A percentile compares a stretch with the other conserved stretches of the same genome.
Evolutionary conservation across 805 yeast species (phyloP).

Genomic region (Candida mattraensis): DNA sequence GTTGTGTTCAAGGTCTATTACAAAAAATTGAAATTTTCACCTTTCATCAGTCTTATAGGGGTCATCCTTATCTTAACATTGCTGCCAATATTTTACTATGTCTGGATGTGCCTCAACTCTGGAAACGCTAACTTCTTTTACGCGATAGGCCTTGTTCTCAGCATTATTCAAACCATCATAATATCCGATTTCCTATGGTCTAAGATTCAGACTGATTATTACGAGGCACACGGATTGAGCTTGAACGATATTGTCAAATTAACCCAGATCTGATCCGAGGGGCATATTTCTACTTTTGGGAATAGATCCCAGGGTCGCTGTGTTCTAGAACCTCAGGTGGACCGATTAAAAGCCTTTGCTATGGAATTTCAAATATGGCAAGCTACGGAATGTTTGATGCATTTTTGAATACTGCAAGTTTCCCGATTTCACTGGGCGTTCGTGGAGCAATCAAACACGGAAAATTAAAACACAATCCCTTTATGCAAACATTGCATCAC

Average conservation of each 20-base stretch:
- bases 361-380: too few species aligned
- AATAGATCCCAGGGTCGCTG: background rate
- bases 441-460: too few species aligned
- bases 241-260: conserved; percentile 41
- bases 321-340: conserved; percentile 2
- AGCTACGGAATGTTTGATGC: too few species aligned
- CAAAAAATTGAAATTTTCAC: conserved; percentile 28
- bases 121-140: conserved; percentile 97
- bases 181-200: conserved; percentile 84
- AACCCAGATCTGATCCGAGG: conserved; percentile 44
- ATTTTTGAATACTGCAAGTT: too few species aligned
- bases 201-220: conserved; percentile 63
- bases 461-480: too few species aligned
- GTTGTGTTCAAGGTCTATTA: conserved; percentile 31
- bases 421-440: too few species aligned
- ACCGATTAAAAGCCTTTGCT: too few species aligned
- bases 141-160: conserved; percentile 84
- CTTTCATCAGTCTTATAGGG: conserved; percentile 28
- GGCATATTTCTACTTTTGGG: background rate
- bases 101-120: conserved; percentile 92
- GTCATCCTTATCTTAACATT: conserved; percentile 46
- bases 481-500: too few species aligned
- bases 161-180: conserved; percentile 64
- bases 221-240: conserved; percentile 40
- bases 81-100: conserved; percentile 86